phyloP scores from a whole-genome alignment of 208 protist genomes.

The Leptomonas pyrrhocoris region DNA sequence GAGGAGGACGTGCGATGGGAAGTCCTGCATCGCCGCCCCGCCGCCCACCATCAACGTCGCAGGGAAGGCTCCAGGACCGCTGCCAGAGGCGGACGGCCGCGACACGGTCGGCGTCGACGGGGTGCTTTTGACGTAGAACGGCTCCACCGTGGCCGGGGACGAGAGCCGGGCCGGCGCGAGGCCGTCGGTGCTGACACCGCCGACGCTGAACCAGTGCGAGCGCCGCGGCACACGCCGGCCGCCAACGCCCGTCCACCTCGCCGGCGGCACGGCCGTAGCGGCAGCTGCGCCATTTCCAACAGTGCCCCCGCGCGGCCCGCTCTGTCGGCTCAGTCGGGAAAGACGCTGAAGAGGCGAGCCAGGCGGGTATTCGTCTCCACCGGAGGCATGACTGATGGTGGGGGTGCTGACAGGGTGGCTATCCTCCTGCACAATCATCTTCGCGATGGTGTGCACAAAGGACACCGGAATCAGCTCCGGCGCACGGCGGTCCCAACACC shows the following conservation, averaged over 20 bases:
- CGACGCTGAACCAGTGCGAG: slow-evolving; percentile 66
- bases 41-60: slow-evolving; percentile 1
- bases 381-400: slow-evolving; percentile 6
- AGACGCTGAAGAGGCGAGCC: slow-evolving; percentile 12
- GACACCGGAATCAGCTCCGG: slow-evolving; percentile 48
- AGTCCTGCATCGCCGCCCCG: neutral
- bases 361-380: slow-evolving; percentile 20
- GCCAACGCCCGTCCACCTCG: neutral
- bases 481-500: slow-evolving; percentile 74
- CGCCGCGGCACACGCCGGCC: slow-evolving; percentile 37
- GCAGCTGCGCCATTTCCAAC: neutral
- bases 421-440: slow-evolving; percentile 18
- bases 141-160: neutral
- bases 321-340: slow-evolving; percentile 10
- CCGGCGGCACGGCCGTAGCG: neutral
- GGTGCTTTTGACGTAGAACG: slow-evolving; percentile 24
- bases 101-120: neutral
- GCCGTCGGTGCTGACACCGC: slow-evolving; percentile 33
- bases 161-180: neutral
- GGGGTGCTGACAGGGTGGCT: slow-evolving; percentile 20
- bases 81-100: neutral
- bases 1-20: neutral
- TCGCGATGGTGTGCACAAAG: slow-evolving; percentile 40
- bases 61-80: neutral
- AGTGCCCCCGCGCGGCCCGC: neutral